Percentiles rank a stretch among this genome's conserved stretches.
These are phyloP conservation scores for Blastomyces percursus DNA, from an alignment of 2,329 filamentous ascomycete genomes.

Conservation along the genomic window DNA sequence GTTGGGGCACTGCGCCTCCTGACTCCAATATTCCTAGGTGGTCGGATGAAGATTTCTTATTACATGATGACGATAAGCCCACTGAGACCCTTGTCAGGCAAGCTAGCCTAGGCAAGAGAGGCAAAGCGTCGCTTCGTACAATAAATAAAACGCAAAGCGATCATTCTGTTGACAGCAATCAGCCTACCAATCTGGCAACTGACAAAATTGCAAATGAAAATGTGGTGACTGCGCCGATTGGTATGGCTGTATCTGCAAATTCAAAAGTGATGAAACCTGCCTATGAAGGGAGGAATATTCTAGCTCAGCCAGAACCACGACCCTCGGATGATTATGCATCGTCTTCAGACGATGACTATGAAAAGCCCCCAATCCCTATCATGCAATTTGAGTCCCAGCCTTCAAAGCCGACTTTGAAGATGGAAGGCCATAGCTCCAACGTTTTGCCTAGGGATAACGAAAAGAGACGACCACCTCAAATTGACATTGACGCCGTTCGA, in stretches of 20 bases:
- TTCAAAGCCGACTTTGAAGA: conserved; percentile 11
- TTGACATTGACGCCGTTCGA: conserved; percentile 73
- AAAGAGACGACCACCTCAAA: conserved; percentile 50
- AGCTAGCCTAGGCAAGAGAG: conserved; percentile 23
- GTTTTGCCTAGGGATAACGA: conserved; percentile 25
- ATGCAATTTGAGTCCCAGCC: conserved; percentile 8
- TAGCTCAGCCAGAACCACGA: background rate
- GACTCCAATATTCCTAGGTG: conserved; percentile 37
- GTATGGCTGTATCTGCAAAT: background rate
- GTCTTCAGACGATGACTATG: conserved; percentile 22
- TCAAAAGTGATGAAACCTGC: background rate
- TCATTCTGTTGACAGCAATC: background rate
- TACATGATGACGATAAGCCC: conserved; percentile 16
- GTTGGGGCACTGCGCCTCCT: conserved; percentile 46
- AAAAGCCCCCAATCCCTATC: conserved; percentile 25
- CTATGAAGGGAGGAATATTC: background rate
- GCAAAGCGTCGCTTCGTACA: conserved; percentile 23
- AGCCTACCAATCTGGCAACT: background rate
- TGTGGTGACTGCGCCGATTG: background rate
- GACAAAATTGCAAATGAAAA: background rate
- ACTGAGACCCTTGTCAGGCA: conserved; percentile 20
- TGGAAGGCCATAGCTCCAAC: conserved; percentile 15
- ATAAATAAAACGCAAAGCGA: conserved; percentile 16
- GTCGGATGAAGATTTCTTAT: conserved; percentile 17
- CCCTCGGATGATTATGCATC: conserved; percentile 5